Evolutionary conservation across 2,329 filamentous ascomycete genomes (phyloP).

Genomic region (Pseudophaeomoniella oleicola): DNA sequence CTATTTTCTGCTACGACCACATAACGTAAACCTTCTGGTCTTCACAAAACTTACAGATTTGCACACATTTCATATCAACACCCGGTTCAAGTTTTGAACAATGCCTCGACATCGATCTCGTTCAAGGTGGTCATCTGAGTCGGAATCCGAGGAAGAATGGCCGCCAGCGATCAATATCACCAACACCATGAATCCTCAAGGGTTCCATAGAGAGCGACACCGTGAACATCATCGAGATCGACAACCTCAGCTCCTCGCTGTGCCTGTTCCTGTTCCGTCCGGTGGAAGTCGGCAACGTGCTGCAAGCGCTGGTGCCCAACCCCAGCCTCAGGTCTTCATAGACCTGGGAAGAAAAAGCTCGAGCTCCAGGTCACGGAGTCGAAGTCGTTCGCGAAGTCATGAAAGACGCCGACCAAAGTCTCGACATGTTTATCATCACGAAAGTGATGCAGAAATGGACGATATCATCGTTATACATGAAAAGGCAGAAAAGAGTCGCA

Average conservation of each 20-base stretch:
- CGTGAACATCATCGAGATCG: neutral
- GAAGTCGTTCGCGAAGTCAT: constrained; percentile 52
- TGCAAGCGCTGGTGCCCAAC: constrained; percentile 2
- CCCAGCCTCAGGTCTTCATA: constrained; percentile 2
- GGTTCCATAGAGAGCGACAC: too few species aligned
- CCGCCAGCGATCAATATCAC: neutral
- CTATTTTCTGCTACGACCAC: too few species aligned
- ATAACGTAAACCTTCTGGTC: too few species aligned
- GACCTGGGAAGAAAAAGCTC: constrained; percentile 44
- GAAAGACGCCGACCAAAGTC: constrained; percentile 20
- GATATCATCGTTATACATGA: neutral
- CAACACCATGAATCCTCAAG: neutral
- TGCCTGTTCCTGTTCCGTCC: neutral
- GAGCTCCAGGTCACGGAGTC: constrained; percentile 16
- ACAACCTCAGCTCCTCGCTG: constrained; percentile 2
- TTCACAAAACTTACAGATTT: too few species aligned
- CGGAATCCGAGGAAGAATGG: neutral
- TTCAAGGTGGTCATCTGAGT: neutral
- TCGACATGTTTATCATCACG: neutral
- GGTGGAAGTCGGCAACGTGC: constrained; percentile 2
- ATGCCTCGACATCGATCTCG: neutral
- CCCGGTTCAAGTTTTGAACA: too few species aligned
- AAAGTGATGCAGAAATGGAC: neutral
- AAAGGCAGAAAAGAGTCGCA: neutral
- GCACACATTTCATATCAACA: too few species aligned